Conservation (phyloP, 805 yeast species). For the Suhomyces pyralidae region DNA sequence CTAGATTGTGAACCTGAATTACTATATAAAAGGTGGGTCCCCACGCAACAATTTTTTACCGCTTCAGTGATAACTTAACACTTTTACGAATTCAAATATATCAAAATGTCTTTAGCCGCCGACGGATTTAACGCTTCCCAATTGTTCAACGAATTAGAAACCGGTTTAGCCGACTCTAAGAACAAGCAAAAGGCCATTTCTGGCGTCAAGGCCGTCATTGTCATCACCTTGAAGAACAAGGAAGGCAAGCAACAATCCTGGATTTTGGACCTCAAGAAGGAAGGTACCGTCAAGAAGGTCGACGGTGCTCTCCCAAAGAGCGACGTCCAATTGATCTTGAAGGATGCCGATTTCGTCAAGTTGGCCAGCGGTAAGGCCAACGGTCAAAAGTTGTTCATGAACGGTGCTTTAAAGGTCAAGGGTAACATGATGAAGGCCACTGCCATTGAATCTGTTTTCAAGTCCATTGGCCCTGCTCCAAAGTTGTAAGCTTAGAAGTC, state of each 20-base stretch:
- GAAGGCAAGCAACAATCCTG: conserved; percentile 59
- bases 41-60: not conserved
- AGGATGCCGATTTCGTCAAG: conserved; percentile 67
- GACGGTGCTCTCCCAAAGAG: conserved; percentile 48
- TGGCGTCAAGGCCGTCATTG: conserved; percentile 59
- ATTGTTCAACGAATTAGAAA: conserved; percentile 37
- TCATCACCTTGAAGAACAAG: conserved; percentile 64
- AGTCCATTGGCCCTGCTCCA: conserved; percentile 44
- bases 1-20: not conserved
- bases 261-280: conserved; percentile 64
- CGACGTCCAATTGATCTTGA: conserved; percentile 64
- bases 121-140: conserved; percentile 45
- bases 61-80: not conserved
- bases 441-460: conserved; percentile 65
- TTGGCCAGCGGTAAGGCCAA: conserved; percentile 76
- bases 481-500: conserved; percentile 30
- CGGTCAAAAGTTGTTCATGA: conserved; percentile 81
- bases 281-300: conserved; percentile 44
- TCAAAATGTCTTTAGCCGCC: conserved; percentile 24
- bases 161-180: conserved; percentile 36
- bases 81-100: not conserved
- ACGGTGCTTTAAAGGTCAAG: conserved; percentile 80
- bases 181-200: conserved; percentile 37
- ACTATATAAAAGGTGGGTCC: conserved; percentile 1
- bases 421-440: conserved; percentile 92